Conservation (phyloP, 192 early-diverging fungal species). For the Rhizophlyctis rosea region DNA sequence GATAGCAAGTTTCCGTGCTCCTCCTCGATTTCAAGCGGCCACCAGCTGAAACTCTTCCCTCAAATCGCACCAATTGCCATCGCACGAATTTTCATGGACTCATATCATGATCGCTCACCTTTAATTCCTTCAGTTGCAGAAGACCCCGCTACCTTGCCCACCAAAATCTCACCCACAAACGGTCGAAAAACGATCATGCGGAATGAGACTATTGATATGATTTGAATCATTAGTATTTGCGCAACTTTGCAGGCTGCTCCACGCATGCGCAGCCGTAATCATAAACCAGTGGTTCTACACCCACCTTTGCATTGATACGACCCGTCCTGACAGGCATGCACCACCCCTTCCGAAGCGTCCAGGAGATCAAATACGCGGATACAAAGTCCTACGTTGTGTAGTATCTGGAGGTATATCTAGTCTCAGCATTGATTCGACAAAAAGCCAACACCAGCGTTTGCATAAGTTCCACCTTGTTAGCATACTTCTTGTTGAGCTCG, state of each 20-base stretch:
- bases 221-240: not conserved
- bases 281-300: slow-evolving; percentile 2
- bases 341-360: slow-evolving; percentile 77
- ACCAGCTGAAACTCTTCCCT: no score
- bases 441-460: not conserved
- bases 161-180: slow-evolving; percentile 81
- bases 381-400: slow-evolving; percentile 90
- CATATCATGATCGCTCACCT: slow-evolving; percentile 62
- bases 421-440: not conserved
- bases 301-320: slow-evolving; percentile 71
- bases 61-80: no score
- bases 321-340: slow-evolving; percentile 80
- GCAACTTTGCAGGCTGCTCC: not conserved
- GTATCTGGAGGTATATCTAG: slow-evolving; percentile 43
- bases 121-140: slow-evolving; percentile 64
- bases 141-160: slow-evolving; percentile 70
- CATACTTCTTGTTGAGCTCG: slow-evolving; percentile 87
- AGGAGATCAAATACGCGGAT: slow-evolving; percentile 80
- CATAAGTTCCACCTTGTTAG: slow-evolving; percentile 74
- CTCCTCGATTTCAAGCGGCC: no score
- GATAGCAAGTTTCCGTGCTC: no score
- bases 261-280: not conserved
- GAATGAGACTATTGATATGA: slow-evolving; percentile 60
- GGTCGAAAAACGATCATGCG: slow-evolving; percentile 87
- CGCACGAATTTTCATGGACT: no score